These are phyloP conservation scores for Neckera pumila DNA, from an alignment of 225 moss, liverwort and hornwort genomes.

Conservation along the genomic window DNA sequence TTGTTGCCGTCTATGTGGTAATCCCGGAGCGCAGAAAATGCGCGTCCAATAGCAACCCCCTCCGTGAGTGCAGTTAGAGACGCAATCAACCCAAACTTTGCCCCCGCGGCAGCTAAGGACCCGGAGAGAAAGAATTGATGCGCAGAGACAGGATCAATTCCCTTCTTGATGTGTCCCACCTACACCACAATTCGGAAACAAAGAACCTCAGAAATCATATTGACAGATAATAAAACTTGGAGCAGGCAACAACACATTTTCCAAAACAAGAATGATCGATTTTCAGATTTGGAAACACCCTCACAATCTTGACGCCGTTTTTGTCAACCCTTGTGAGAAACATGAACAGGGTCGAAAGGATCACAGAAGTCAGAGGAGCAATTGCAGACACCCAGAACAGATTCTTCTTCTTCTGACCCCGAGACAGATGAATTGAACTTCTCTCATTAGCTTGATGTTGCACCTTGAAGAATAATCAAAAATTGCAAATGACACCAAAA, in stretches of 20 bases:
- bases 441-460: neutral
- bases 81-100: neutral
- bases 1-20: conserved; percentile 81
- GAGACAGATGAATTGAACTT: neutral
- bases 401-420: conserved; percentile 33
- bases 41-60: neutral
- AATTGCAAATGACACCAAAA: neutral
- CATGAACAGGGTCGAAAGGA: conserved; percentile 40
- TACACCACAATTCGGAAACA: neutral
- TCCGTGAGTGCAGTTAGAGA: neutral
- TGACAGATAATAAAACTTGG: neutral
- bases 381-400: conserved; percentile 46
- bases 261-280: neutral
- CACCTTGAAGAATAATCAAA: neutral
- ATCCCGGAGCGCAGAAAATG: conserved; percentile 56
- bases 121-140: neutral
- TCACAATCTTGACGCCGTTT: conserved; percentile 40
- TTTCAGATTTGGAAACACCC: neutral
- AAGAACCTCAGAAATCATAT: neutral
- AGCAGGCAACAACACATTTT: neutral
- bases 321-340: conserved; percentile 30
- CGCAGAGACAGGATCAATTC: conserved; percentile 19
- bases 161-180: conserved; percentile 35
- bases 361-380: conserved; percentile 40
- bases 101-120: neutral